phyloP scores from a whole-genome alignment of 2,329 filamentous ascomycete species.

The Tolypocladium tundrense region DNA sequence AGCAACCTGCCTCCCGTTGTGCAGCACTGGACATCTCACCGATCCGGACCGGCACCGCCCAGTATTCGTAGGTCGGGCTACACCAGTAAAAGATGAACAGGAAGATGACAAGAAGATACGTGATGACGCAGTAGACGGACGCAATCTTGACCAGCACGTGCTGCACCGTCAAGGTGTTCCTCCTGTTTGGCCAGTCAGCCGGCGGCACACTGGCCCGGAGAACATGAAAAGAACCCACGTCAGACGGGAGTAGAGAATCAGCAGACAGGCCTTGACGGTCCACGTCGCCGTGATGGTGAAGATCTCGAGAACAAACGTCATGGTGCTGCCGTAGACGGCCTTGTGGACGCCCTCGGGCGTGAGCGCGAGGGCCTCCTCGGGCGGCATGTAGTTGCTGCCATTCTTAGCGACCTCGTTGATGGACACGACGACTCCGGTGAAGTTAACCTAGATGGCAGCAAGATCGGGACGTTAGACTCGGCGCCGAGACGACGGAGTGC shows the following conservation, averaged over 20 bases:
- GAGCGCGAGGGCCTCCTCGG: constrained; percentile 27
- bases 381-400: constrained; percentile 33
- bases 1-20: constrained; percentile 2
- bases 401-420: constrained; percentile 31
- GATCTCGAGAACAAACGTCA: constrained; percentile 42
- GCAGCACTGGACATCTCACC: constrained; percentile 7
- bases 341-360: constrained; percentile 28
- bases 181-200: constrained; percentile 4
- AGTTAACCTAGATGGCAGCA: constrained; percentile 3
- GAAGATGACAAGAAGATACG: constrained; percentile 37
- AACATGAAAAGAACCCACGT: constrained; percentile 23
- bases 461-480: neutral
- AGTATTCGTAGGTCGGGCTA: constrained; percentile 39
- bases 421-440: constrained; percentile 29
- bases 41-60: constrained; percentile 33
- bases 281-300: constrained; percentile 40
- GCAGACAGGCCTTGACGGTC: constrained; percentile 41
- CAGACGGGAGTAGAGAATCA: constrained; percentile 42
- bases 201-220: no score
- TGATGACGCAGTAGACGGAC: constrained; percentile 29
- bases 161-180: constrained; percentile 17
- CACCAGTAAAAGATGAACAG: constrained; percentile 45
- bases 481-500: neutral
- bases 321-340: constrained; percentile 41
- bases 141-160: constrained; percentile 30